phyloP scores from a whole-genome alignment of 83 land plant species.

The Picea mariana region DNA sequence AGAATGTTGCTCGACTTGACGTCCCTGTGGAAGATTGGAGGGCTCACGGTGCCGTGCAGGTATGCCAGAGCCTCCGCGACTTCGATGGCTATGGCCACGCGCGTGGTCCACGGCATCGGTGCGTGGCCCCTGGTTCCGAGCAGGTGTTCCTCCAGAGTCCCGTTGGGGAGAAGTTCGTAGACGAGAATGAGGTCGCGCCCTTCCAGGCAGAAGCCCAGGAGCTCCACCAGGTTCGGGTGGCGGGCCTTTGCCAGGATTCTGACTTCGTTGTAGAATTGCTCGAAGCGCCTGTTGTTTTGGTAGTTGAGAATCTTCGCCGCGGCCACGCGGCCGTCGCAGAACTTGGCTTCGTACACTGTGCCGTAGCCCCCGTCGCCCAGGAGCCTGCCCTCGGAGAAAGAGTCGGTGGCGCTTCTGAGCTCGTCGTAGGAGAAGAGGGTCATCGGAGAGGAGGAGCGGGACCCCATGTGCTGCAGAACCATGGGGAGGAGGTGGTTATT shows the following conservation, averaged over 20 bases:
- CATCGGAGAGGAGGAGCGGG: neutral
- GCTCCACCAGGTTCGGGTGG: conserved; percentile 38
- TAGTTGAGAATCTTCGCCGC: conserved; percentile 38
- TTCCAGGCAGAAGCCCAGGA: conserved; percentile 37
- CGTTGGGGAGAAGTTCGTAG: conserved; percentile 23
- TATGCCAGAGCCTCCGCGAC: conserved; percentile 5
- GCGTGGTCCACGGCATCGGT: neutral
- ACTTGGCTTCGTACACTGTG: conserved; percentile 39
- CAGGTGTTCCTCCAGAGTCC: conserved; percentile 30
- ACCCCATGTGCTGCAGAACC: neutral
- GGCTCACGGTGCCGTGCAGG: conserved; percentile 24
- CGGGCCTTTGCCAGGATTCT: conserved; percentile 31
- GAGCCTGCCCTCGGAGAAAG: conserved; percentile 20
- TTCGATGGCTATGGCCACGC: conserved; percentile 1
- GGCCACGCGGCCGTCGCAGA: conserved; percentile 23
- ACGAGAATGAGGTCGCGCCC: conserved; percentile 15
- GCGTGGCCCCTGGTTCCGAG: conserved; percentile 7
- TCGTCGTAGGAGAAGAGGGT: conserved; percentile 30
- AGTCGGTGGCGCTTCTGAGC: conserved; percentile 38
- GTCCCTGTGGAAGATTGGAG: conserved; percentile 33
- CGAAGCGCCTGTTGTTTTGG: neutral
- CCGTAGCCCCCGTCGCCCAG: conserved; percentile 43
- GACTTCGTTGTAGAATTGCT: conserved; percentile 29
- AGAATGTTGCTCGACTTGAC: conserved; percentile 36
- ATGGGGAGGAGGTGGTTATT: neutral